Conservation (phyloP, 108 stramenopile genomes). For the Aurantiochytrium sp. region DNA sequence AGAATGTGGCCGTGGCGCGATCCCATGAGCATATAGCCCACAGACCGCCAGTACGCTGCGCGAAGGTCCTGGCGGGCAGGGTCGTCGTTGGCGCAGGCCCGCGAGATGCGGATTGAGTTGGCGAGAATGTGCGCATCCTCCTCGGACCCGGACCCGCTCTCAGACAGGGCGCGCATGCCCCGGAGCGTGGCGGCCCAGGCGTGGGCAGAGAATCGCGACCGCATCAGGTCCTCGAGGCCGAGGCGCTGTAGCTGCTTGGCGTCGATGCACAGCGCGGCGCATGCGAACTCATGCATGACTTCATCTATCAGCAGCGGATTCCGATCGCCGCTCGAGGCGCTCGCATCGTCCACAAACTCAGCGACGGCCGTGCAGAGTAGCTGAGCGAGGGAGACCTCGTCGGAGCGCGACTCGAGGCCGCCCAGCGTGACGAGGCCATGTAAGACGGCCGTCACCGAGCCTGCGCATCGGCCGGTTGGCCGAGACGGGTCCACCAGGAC, state of each 20-base stretch:
- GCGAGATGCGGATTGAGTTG: neutral
- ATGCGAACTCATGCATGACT: neutral
- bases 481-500: neutral
- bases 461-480: neutral
- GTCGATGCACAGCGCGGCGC: neutral
- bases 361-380: neutral
- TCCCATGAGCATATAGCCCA: neutral
- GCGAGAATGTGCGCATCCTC: neutral
- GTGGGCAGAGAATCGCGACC: neutral
- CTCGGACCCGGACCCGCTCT: neutral
- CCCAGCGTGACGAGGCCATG: neutral
- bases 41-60: neutral
- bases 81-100: neutral
- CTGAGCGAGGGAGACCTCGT: neutral
- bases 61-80: neutral
- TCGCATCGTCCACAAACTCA: neutral
- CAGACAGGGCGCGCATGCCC: neutral
- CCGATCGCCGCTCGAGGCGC: no score
- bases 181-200: neutral
- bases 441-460: neutral
- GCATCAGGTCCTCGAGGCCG: neutral
- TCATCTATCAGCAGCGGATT: no score
- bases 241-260: neutral
- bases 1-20: neutral
- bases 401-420: neutral